Evolutionary conservation across 2,329 filamentous ascomycete genomes (phyloP), one percentile per base, ranked within the genome.

Genomic region (Cladosporium austrohemisphaericum): DNA sequence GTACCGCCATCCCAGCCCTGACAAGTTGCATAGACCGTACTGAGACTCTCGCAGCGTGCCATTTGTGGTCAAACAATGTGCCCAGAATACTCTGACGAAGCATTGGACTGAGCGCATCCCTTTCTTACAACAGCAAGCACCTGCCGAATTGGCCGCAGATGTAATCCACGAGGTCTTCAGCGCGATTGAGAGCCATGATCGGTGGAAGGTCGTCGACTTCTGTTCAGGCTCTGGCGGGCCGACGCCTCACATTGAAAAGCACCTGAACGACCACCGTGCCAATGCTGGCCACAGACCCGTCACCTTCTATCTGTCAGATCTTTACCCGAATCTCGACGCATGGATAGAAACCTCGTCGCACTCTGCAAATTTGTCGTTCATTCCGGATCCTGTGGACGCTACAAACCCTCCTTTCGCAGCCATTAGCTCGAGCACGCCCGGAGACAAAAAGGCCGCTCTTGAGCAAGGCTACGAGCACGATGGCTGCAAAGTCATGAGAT

Each of bases 211-310:
- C 57, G 76, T 90, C 53, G 86, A 91, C 69, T 87, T 89, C 66
- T 88, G 85, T 65, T 83, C 85, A 2, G 86, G 86, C 44, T 83
- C 78, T 11, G 86, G 86, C 32, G 86, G 86, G 51, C 68, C 68
- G 0, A 61, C 63, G 28, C 66, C 68, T 25, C 52, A 52, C 13
- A 68, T 73, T 49, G 68, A 69, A 45, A 53, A 49, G 10, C 52
- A 60, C 20, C 57, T 69, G 45, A 68, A 68, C 41, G 41, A 43
- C 3, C 22, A 52, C 18, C 60, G 68, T 18, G 31, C 37, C 14
- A 31, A 41, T 2, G 26, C 45, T 5, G 53, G 51, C 9, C 49
- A 59, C 16, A 28, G 32, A 2, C 61, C 65, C 0, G 60, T 73
- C 5, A 55, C 60, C 5, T 74, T 73, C 57, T 56, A 60, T 11